Evolutionary conservation across 148 eudicot species (phyloP), one percentile per base, ranked within the genome.

Genomic region (Beta vulgaris): DNA sequence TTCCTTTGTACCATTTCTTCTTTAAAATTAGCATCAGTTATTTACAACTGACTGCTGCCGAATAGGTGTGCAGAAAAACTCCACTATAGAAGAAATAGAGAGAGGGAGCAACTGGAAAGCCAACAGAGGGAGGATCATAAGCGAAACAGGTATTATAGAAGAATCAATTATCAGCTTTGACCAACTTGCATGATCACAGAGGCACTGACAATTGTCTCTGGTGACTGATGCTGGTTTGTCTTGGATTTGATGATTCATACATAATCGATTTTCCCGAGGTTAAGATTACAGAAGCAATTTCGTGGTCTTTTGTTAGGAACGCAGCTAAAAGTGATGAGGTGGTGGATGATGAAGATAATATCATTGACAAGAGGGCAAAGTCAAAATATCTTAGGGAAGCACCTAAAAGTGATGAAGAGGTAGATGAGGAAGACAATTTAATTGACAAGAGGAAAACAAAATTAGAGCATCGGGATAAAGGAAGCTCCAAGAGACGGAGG

Each of bases 51-150:
- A 28, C 66, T 46, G 40, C 74, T 55, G 54, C 71, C 67, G 35
- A 60, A 67, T 73, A 91, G 97, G 79, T 92, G 97, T 80, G 90
- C 95, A 66, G 92, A 90, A 80, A 92, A 90, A 85, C 93, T 92
- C 46, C 82, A 83, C 57, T 87, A 90, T 76, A 88, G 84, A 76
- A 88, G 83, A 73, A 80, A 73, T 66, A 88, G 79, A 76, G 91
- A 91, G 83, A 85, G 88, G 82, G 83, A 86, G 76, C 73, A 70
- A 68, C 59, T 74, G 48, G 82, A 80, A 78, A 74, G 68, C 78
- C 77, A 77, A 59, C 86, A 80, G 82, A 82, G 82, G 10, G 81
- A 83, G 34, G 84, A 74, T 69, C 77, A 71, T 44, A 76, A 23
- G 63, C 81, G 75, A 75, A 90, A 85, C 87, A 83, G 91, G 97